Evolutionary conservation across 164 flowering plant genomes (phyloP), one percentile per base, ranked within the genome.

Genomic region (Houttuynia cordata): DNA sequence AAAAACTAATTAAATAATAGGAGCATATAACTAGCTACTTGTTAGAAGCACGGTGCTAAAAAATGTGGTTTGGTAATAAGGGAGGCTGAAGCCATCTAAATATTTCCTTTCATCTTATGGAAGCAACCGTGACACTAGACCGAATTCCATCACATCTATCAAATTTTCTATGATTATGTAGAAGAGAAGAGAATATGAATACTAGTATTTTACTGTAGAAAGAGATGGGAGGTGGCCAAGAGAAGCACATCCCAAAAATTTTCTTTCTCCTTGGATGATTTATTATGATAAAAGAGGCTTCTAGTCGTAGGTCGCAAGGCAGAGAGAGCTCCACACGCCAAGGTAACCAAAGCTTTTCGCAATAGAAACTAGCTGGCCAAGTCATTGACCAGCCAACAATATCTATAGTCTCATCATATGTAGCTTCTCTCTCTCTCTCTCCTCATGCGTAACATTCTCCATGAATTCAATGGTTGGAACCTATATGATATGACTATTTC

Each of bases 271-370:
- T 42, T 42, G n/a, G 17, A 10, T 42, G 17, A 42, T 42, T 42
- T 14, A 42, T 10, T 10, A 14, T 42, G 9, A 4, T 10, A 12
- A 42, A 42, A 10, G 9, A 12, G 9, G 37, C 37, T 42, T 42
- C 1, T 12, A 42, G 49, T 1, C 17, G 17, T n/a, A 20, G 4
- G 9, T 18, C 53, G 60, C 61, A 58, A 69, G 64, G 54, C 49
- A 47, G 65, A 61, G 60, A 63, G 74, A 74, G 70, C 54, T 71
- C 75, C 69, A 73, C 79, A 79, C 83, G 83, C 79, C 63, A 79
- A 79, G 79, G 61, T n/a, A 79, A 74, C 74, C 72, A 17, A 40
- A 24, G 49, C 14, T 14, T 42, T 10, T 14, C 4, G 12, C 49
- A 8, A 42, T 10, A 42, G n/a, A 30, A 30, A 30, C 37, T 30